Conservation (phyloP, 2,329 filamentous ascomycete species). For the Fusarium siculi region DNA sequence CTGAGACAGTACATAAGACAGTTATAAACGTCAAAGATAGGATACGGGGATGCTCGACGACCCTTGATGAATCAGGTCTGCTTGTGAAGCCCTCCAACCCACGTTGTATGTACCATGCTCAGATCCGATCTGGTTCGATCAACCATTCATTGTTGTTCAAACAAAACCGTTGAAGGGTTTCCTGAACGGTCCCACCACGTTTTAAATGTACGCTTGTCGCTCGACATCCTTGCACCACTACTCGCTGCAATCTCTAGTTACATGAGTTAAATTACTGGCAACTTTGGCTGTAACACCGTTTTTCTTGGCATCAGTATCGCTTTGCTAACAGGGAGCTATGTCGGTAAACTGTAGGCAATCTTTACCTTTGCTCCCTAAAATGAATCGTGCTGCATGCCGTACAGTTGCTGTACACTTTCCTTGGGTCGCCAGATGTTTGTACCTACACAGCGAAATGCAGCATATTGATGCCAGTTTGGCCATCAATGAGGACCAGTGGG, state of each 20-base stretch:
- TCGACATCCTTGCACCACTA: conserved; percentile 27
- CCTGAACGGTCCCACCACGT: conserved; percentile 33
- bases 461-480: background rate
- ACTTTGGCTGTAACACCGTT: background rate
- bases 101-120: background rate
- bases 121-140: background rate
- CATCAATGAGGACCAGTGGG: background rate
- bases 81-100: conserved; percentile 6
- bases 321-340: background rate
- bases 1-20: conserved; percentile 5
- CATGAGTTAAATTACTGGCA: conserved; percentile 19
- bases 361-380: background rate
- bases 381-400: background rate
- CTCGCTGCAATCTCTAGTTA: conserved; percentile 23
- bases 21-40: background rate
- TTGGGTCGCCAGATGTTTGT: background rate
- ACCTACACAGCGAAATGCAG: background rate
- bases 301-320: conserved; percentile 20
- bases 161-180: conserved; percentile 26
- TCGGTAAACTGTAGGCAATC: background rate
- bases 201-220: conserved; percentile 19
- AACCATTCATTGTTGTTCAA: conserved; percentile 27
- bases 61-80: conserved; percentile 7
- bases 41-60: background rate
- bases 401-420: background rate